Base-by-base conservation (phyloP, 2,329 filamentous ascomycete genomes). In the Arthrinium puccinioides region DNA sequence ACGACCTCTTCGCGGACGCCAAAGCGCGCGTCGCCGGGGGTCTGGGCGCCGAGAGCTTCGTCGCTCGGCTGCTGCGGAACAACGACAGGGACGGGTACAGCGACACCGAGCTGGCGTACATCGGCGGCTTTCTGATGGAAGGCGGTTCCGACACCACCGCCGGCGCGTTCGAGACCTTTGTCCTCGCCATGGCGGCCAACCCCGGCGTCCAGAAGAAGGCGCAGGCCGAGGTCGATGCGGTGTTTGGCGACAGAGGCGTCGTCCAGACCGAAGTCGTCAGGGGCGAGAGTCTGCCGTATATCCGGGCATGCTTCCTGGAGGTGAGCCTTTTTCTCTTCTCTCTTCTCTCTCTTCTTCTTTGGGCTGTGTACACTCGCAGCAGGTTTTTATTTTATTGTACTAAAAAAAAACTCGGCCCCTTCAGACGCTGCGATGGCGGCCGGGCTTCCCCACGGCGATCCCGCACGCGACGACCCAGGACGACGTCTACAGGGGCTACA, bases 161-260 rank as follows among this genome's bases (percentile, higher is more conserved):
- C 23, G 51, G 53, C 21, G 63, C 57, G 0, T 55, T 72, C 5
- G 51, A 60, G 21, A 59, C 54, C 5, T 68, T 72, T 42, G 51
- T 69, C 2, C 54, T 66, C 15, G 72, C 71, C 6, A 70, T 74
- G 67, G 45, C 60, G 0, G 44, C 67, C 1, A 56, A 61, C 13
- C 56, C 57, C 2, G 57, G 57, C 1, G 63, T 69, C 0, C 67
- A 70, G 41, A 61, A 49, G 40, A 53, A 49, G 25, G 66, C 60
- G 0, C 64, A 66, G 25, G 44, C 46, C 1, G 62, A 68, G 30
- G 42, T 71, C 10, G 66, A 71, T 42, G 44, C 49, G 3, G 54
- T 65, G 7, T 51, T 67, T n/a, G 66, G 67, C 2, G 36, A 46
- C 5, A 47, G 57, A 18, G 55, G 67, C 6, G 45, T 64, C 21